Evolutionary conservation across 148 eudicot genomes (phyloP).

Genomic region (Spergularia marina): DNA sequence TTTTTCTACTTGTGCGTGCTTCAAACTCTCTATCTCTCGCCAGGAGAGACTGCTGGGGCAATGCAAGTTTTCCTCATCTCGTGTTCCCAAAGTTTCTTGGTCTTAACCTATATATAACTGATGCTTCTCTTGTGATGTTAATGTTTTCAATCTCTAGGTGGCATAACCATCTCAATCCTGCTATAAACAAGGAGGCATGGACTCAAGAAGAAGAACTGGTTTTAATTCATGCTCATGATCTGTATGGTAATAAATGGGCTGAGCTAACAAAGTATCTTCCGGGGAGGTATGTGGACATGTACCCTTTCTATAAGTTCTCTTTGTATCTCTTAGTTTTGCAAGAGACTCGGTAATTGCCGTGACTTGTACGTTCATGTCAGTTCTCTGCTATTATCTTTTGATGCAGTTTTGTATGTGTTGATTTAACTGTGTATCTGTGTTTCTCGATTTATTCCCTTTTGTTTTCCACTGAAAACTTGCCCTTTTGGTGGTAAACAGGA

Average conservation of each 20-base stretch:
- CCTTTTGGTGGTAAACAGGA: constrained; percentile 49
- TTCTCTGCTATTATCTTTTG: background rate
- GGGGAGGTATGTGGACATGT: constrained; percentile 57
- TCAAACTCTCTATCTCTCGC: background rate
- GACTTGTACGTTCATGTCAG: background rate
- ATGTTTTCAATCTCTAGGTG: constrained; percentile 51
- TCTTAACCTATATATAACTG: constrained; percentile 7
- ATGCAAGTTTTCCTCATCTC: no score
- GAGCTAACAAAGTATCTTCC: constrained; percentile 84
- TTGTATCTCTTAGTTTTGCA: background rate
- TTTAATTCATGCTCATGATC: constrained; percentile 79
- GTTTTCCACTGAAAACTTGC: constrained; percentile 4
- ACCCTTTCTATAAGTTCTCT: background rate
- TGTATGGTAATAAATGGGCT: constrained; percentile 96
- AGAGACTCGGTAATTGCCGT: background rate
- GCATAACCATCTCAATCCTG: constrained; percentile 98
- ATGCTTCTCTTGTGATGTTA: constrained; percentile 11
- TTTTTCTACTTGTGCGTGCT: background rate
- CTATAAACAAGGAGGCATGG: constrained; percentile 96
- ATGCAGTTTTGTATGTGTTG: background rate
- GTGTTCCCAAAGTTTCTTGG: background rate
- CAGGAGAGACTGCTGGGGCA: background rate
- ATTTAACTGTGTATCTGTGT: background rate
- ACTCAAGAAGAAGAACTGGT: constrained; percentile 90
- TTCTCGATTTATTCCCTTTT: constrained; percentile 2